Conservation (phyloP, 2,329 filamentous ascomycete genomes). For the Pseudogymnoascus pannorum region DNA sequence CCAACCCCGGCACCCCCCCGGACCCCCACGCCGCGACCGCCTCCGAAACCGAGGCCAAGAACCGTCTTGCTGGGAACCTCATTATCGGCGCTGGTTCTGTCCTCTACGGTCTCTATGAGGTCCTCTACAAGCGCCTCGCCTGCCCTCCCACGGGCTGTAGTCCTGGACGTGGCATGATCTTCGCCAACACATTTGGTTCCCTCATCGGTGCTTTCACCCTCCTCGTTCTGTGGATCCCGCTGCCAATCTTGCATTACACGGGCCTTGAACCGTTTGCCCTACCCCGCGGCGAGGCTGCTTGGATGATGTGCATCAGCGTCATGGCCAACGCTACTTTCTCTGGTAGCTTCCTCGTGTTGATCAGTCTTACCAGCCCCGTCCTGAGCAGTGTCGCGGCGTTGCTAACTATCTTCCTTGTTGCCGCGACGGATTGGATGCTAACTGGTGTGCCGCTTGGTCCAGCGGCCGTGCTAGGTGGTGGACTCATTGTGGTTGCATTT, state of each 20-base stretch:
- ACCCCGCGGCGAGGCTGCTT: constrained; percentile 68
- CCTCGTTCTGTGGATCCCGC: constrained; percentile 80
- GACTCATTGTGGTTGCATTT: constrained; percentile 84
- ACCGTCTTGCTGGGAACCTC: constrained; percentile 75
- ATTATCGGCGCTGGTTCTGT: constrained; percentile 88
- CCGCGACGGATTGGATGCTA: constrained; percentile 79
- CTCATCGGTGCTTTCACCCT: constrained; percentile 84
- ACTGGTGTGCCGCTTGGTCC: constrained; percentile 69
- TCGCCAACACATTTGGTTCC: constrained; percentile 86
- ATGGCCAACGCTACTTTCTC: constrained; percentile 87
- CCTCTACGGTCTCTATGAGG: constrained; percentile 94
- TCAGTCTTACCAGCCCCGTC: constrained; percentile 86
- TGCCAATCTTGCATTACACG: constrained; percentile 73
- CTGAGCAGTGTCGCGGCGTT: constrained; percentile 87
- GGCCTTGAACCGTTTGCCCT: constrained; percentile 78
- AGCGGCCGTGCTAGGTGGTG: constrained; percentile 73
- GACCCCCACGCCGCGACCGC: constrained; percentile 23
- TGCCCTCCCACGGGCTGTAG: constrained; percentile 76
- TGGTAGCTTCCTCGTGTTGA: constrained; percentile 85
- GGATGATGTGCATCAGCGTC: constrained; percentile 73
- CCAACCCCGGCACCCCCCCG: constrained; percentile 35
- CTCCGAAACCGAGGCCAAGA: constrained; percentile 43
- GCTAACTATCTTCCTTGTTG: constrained; percentile 94
- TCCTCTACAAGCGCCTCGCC: constrained; percentile 87
- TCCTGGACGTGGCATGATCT: constrained; percentile 85